Evolutionary conservation across 805 yeast genomes (phyloP).

Genomic region (Metschnikowia kunwiensis): DNA sequence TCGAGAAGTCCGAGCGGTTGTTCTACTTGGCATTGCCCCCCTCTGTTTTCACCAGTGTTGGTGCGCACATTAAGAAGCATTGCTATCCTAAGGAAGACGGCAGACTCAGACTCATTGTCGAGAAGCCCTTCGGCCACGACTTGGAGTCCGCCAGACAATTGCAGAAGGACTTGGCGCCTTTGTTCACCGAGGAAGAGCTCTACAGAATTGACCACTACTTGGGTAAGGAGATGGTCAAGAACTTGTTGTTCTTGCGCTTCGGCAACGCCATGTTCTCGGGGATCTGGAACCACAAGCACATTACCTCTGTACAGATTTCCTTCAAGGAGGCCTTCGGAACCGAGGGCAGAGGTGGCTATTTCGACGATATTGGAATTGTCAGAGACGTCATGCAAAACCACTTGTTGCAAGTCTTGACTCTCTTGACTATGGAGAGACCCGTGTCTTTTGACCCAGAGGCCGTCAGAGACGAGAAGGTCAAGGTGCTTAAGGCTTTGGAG

Average conservation of each 20-base stretch:
- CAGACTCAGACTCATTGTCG: conserved; percentile 76
- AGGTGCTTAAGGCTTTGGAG: conserved; percentile 78
- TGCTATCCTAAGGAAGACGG: conserved; percentile 58
- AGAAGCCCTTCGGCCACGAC: conserved; percentile 97
- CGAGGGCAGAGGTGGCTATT: conserved; percentile 98
- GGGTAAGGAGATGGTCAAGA: conserved; percentile 98
- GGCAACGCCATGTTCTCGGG: conserved; percentile 85
- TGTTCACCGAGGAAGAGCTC: conserved; percentile 86
- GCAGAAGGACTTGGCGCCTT: conserved; percentile 74
- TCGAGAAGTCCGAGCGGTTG: conserved; percentile 64
- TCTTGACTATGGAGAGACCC: conserved; percentile 95
- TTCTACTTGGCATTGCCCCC: conserved; percentile 96
- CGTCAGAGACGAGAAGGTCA: conserved; percentile 93
- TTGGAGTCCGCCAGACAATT: conserved; percentile 72
- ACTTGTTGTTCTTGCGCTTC: conserved; percentile 82
- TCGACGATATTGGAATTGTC: conserved; percentile 90
- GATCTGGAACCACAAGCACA: conserved; percentile 82
- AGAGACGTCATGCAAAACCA: conserved; percentile 99
- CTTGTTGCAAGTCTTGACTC: conserved; percentile 84
- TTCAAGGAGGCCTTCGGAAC: conserved; percentile 99
- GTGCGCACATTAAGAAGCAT: conserved; percentile 63
- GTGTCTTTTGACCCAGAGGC: conserved; percentile 88
- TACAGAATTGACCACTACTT: conserved; percentile 96
- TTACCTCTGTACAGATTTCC: conserved; percentile 78
- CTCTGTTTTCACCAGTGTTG: conserved; percentile 79